Conservation (phyloP, 257 asterid genomes). For the Solanum infundibuliforme region DNA sequence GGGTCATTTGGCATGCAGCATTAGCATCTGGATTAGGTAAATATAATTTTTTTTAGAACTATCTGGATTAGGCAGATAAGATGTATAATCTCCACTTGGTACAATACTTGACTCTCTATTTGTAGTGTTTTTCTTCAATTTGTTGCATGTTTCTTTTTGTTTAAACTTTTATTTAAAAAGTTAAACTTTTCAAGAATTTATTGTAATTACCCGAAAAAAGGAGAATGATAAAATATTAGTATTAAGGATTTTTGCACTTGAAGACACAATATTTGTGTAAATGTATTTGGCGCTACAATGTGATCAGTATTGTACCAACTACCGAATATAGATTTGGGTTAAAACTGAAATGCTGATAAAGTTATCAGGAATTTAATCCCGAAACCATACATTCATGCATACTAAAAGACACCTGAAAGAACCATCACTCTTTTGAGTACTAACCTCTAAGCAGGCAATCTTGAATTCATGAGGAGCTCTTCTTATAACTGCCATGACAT, state of each 20-base stretch:
- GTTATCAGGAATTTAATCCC: background rate
- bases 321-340: background rate
- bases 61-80: background rate
- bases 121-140: background rate
- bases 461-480: slow-evolving; percentile 99
- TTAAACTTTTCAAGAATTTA: background rate
- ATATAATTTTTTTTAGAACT: background rate
- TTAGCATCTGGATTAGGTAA: background rate
- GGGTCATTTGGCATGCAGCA: background rate
- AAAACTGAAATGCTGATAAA: background rate
- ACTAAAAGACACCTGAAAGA: background rate
- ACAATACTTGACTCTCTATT: background rate
- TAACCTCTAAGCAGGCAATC: slow-evolving; percentile 98
- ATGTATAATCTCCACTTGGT: background rate
- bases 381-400: background rate
- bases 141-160: background rate
- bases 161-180: background rate
- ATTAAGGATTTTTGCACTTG: background rate
- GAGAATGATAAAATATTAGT: background rate
- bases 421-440: background rate
- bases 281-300: background rate
- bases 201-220: background rate
- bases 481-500: slow-evolving; percentile 62
- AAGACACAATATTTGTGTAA: background rate
- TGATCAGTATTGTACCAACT: background rate